phyloP scores from a whole-genome alignment of 352 stramenopile species.

The Phytophthora constricta region DNA sequence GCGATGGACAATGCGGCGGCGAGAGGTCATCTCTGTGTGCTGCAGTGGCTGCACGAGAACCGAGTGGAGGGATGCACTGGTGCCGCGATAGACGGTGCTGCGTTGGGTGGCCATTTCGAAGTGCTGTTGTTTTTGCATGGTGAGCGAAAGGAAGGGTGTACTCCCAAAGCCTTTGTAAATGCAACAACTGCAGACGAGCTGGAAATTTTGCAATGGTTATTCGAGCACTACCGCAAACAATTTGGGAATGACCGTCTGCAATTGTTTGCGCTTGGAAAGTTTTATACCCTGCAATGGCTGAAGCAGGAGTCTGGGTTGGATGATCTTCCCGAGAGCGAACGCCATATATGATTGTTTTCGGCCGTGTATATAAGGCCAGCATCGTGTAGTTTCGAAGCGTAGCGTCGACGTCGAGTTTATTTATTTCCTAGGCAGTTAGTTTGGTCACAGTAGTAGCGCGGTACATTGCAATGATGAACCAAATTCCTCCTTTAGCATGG shows the following conservation, averaged over 20 bases:
- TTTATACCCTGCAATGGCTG: slow-evolving; percentile 44
- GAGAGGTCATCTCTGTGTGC: slow-evolving; percentile 23
- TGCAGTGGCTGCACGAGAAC: slow-evolving; percentile 35
- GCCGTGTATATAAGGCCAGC: background rate
- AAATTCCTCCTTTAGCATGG: too few relatives aligned
- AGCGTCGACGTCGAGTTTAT: slow-evolving; percentile 2
- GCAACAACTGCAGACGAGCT: slow-evolving; percentile 41
- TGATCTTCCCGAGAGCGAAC: slow-evolving; percentile 4
- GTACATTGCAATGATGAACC: too few relatives aligned
- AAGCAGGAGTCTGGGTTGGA: slow-evolving; percentile 28
- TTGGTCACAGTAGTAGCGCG: background rate
- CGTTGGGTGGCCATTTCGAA: slow-evolving; percentile 37
- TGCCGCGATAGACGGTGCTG: slow-evolving; percentile 37
- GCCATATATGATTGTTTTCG: background rate
- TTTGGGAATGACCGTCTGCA: slow-evolving; percentile 42
- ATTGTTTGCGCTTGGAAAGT: slow-evolving; percentile 45
- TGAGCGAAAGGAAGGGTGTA: slow-evolving; percentile 24
- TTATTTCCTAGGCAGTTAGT: slow-evolving; percentile 2
- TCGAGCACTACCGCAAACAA: slow-evolving; percentile 31
- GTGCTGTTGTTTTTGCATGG: slow-evolving; percentile 43
- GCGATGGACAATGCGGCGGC: slow-evolving; percentile 32
- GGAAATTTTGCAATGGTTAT: slow-evolving; percentile 48
- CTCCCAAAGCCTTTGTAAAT: slow-evolving; percentile 42
- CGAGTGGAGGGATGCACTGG: slow-evolving; percentile 31
- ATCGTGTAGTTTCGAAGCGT: background rate